Conservation (phyloP, 495 filamentous ascomycete genomes). For the Chaetomium cochliodes region DNA sequence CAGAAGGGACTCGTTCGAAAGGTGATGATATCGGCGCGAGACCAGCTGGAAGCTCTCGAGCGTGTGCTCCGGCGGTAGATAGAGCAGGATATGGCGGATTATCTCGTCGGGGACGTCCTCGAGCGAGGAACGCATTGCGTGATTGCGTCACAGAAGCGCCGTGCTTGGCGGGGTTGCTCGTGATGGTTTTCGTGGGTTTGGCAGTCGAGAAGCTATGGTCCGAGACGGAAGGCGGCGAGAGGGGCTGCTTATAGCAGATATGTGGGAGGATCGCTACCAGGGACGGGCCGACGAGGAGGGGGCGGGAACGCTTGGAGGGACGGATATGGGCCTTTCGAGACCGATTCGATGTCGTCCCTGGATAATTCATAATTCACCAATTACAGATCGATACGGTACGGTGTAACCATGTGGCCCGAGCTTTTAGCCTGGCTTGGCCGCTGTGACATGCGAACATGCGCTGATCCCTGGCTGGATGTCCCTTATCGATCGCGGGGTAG, state of each 20-base stretch:
- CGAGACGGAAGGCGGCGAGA: not conserved
- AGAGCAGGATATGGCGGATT: conserved; percentile 64
- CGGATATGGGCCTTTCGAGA: too few species aligned
- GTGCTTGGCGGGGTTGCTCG: not conserved
- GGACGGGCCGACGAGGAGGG: not conserved
- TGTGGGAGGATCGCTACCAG: not conserved
- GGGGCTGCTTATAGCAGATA: not conserved
- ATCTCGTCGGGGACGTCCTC: conserved; percentile 67
- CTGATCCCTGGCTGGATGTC: conserved; percentile 5
- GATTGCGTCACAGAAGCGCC: not conserved
- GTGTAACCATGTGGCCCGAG: conserved; percentile 5
- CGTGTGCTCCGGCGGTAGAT: conserved; percentile 55
- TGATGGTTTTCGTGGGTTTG: not conserved
- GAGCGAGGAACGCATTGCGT: conserved; percentile 35
- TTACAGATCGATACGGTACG: too few species aligned
- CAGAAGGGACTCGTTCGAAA: conserved; percentile 68
- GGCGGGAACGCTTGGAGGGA: not conserved
- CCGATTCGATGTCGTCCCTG: too few species aligned
- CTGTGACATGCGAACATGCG: not conserved
- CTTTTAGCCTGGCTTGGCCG: not conserved
- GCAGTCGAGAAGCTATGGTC: not conserved
- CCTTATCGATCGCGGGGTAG: conserved; percentile 28
- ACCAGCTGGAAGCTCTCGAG: conserved; percentile 54
- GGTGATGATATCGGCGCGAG: conserved; percentile 60
- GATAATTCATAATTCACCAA: too few species aligned